Evolutionary conservation across 371 early-diverging fungal genomes (phyloP), one percentile per base, ranked within the genome.

Genomic region (Apophysomyces ossiformis): DNA sequence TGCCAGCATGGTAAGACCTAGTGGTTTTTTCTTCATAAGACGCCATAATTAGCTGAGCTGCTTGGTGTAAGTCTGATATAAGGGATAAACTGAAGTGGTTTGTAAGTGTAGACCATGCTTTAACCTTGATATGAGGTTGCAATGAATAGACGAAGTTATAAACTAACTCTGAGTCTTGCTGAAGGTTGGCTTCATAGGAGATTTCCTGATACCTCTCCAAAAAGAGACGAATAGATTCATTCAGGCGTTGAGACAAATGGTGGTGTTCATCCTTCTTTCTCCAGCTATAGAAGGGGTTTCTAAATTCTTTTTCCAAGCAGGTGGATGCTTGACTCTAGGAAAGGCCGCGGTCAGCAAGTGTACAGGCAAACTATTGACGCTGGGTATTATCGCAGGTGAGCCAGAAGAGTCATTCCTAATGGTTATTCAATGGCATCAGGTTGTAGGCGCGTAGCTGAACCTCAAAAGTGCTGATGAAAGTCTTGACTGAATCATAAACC

Each of bases 71-170:
- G 18, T 50, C 50, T 2, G 4, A 18, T 7, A 21, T 50, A 8
- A 50, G 7, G 15, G 13, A n/a, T 8, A 50, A 50, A 13, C 50
- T 7, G 4, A 1, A 18, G 7, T 50, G 50, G 18, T 50, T 50
- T 13, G 58, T 58, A 1, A 58, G 11, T 1, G 16, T 36, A 1
- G 58, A 38, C 36, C 58, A 58, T 4, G 57, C 57, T 12, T 16
- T 57, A 4, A 2, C 26, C 18, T 57, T 57, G 57, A 57, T 36
- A 26, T n/a, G 4, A 2, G 21, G 32, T 36, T 11, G 36, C 2
- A 57, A 26, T 5, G 57, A 57, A 3, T 26, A 57, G 18, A 57
- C 18, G 36, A 57, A 57, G 57, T 57, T 57, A 16, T 57, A 57
- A 1, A 57, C 18, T 26, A 57, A 11, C 2, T 58, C 36, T 16